phyloP scores from a whole-genome alignment of 2,329 filamentous ascomycete species.

The Chaetomium sp. region DNA sequence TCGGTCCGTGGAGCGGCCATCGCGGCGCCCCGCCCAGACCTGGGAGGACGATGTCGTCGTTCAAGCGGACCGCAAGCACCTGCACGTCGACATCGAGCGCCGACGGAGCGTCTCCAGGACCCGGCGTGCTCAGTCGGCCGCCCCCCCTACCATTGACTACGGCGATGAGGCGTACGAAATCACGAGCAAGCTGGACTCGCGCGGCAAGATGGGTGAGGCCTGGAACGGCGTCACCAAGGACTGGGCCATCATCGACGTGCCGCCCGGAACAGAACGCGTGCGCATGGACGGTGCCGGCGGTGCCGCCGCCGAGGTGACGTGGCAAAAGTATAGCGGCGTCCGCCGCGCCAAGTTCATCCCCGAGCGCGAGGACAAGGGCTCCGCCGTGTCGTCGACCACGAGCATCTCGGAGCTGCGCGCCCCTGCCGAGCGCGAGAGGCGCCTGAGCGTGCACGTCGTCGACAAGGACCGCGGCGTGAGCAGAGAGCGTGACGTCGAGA shows the following conservation, averaged over 20 bases:
- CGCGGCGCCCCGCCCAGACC: conserved; percentile 45
- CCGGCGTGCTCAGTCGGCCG: conserved; percentile 56
- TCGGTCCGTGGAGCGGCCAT: conserved; percentile 43
- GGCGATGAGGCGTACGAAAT: conserved; percentile 68
- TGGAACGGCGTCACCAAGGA: conserved; percentile 72
- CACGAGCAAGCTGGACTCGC: conserved; percentile 56
- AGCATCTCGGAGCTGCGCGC: conserved; percentile 32
- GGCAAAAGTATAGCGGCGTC: conserved; percentile 78
- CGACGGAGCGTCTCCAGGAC: conserved; percentile 41
- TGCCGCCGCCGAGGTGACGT: conserved; percentile 73
- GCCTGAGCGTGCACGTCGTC: conserved; percentile 37
- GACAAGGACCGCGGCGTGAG: conserved; percentile 34
- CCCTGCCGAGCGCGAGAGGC: conserved; percentile 29
- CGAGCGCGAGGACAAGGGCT: conserved; percentile 57
- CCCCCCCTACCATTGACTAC: conserved; percentile 53
- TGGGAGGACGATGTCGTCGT: conserved; percentile 67
- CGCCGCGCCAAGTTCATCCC: conserved; percentile 73
- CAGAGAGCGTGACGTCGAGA: conserved; percentile 42
- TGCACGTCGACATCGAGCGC: conserved; percentile 49
- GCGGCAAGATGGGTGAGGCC: conserved; percentile 71
- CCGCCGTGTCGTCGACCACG: conserved; percentile 34
- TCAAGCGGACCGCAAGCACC: conserved; percentile 56
- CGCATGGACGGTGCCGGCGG: conserved; percentile 78
- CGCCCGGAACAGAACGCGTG: conserved; percentile 80
- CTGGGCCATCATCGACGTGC: conserved; percentile 83